These are phyloP conservation scores for Apophysomyces sp. DNA, from an alignment of 371 early-diverging fungal species.

Conservation along the genomic window DNA sequence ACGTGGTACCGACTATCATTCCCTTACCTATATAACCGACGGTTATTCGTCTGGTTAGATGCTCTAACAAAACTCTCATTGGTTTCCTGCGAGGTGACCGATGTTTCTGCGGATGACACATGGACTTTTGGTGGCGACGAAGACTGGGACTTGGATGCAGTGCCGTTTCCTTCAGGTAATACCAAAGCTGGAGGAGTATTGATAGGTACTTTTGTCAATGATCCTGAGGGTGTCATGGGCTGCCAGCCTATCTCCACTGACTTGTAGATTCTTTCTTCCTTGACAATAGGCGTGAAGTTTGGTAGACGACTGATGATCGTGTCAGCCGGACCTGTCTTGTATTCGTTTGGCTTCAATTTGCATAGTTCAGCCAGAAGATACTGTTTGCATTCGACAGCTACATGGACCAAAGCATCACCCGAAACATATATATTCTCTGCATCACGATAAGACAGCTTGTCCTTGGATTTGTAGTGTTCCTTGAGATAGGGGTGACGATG, in stretches of 20 bases:
- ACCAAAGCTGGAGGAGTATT: neutral
- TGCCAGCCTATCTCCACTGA: neutral
- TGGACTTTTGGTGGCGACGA: neutral
- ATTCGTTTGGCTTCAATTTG: conserved; percentile 39
- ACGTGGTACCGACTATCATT: no score
- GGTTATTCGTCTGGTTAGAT: neutral
- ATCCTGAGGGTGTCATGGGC: neutral
- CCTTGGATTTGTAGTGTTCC: conserved; percentile 6
- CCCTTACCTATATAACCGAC: conserved; percentile 15
- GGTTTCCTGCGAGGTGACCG: neutral
- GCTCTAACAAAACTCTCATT: neutral
- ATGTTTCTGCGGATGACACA: neutral
- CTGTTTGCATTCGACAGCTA: conserved; percentile 22
- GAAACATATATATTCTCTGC: conserved; percentile 12
- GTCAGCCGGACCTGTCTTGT: conserved; percentile 34
- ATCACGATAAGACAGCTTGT: conserved; percentile 15
- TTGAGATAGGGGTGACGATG: conserved; percentile 16
- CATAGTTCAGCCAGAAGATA: conserved; percentile 40
- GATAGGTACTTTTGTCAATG: neutral
- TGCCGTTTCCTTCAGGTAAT: neutral
- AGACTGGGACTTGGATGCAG: neutral
- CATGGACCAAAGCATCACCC: conserved; percentile 15
- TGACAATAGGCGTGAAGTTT: conserved; percentile 1
- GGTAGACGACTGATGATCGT: conserved; percentile 27
- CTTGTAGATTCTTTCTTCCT: neutral